A percentile compares a stretch with the other conserved stretches of the same genome.
Conservation (phyloP, 306 rosid species). For the Echinosophora koreensis region DNA sequence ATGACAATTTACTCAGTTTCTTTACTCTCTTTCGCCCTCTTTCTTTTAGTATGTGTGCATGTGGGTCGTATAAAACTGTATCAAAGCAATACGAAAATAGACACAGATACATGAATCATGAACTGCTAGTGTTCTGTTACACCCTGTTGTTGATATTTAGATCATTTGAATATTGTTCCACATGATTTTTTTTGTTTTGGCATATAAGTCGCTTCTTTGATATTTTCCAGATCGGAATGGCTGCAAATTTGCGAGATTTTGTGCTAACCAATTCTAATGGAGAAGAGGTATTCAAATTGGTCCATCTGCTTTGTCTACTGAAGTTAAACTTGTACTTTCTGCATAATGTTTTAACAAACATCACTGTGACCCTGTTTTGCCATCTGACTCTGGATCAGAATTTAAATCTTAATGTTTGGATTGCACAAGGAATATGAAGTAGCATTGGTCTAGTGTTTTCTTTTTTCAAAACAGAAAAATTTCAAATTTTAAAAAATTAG, state of each 20-base stretch:
- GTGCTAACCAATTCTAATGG: conserved; percentile 79
- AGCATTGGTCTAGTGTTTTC: conserved; percentile 19
- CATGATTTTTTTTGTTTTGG: neutral
- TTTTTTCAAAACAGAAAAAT: neutral
- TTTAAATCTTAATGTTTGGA: conserved; percentile 21
- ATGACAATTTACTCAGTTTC: conserved; percentile 25
- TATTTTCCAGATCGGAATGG: conserved; percentile 82
- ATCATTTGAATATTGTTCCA: neutral
- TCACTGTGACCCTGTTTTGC: conserved; percentile 12
- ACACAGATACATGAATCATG: neutral
- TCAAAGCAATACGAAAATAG: conserved; percentile 28
- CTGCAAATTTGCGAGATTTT: conserved; percentile 87
- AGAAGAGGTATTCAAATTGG: conserved; percentile 68
- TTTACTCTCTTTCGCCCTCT: neutral
- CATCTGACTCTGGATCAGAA: conserved; percentile 15
- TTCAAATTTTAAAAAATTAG: neutral
- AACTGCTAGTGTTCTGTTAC: conserved; percentile 4
- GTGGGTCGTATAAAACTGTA: neutral
- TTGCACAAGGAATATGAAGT: conserved; percentile 30
- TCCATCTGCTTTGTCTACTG: conserved; percentile 34
- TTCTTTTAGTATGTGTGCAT: conserved; percentile 1
- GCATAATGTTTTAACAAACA: conserved; percentile 29
- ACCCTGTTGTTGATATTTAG: conserved; percentile 4
- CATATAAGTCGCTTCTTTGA: conserved; percentile 30
- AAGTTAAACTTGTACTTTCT: conserved; percentile 37